Base-by-base conservation (phyloP, 2,329 filamentous ascomycete genomes). In the Conoideocrella luteorostrata region DNA sequence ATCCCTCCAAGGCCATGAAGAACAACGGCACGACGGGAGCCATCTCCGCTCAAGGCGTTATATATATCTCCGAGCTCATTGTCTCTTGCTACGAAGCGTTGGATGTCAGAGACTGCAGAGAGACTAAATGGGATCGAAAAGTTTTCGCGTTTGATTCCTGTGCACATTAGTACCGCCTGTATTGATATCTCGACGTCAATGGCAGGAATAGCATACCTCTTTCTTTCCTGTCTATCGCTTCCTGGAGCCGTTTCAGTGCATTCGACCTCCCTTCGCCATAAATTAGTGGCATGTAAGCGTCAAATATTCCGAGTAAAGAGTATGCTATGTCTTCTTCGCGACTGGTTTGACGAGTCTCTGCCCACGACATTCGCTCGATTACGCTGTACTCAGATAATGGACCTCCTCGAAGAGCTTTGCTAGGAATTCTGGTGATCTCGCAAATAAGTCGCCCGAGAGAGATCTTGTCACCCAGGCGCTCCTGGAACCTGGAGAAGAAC, bases 1-100 rank as follows among this genome's bases (percentile, higher is more conserved):
- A n/a, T n/a, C n/a, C n/a, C n/a, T n/a, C n/a, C n/a, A 62, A 4
- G 53, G 13, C 68, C 67, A 36, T 68, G 56, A 6, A 71, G 48
- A 22, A 66, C 53, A 28, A 60, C 54, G 28, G 39, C 50, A 4
- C 42, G 46, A 15, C 52, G 50, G 2, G 44, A 37, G 7, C 32
- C 38, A 12, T 44, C 34, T 23, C 13, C 33, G 13, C 28, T 36
- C 7, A 56, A 41, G 1, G 29, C 39, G 21, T 34, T 15, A 10
- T 46, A 43, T 18, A 56, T 51, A 23, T 45, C 18, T 10, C 43
- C 45, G n/a, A 53, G 46, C 28, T 54, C 51, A 2, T 45, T 44
- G 21, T 47, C 35, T 48, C 51, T 48, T 15, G 40, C 47, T 12
- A 55, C 41, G 18, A 55, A 55, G 21, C 47, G 21, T 10, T 38